These are phyloP conservation scores for Pneumocystis canis DNA, from an alignment of 1,139 yeast genomes.

Conservation along the genomic window DNA sequence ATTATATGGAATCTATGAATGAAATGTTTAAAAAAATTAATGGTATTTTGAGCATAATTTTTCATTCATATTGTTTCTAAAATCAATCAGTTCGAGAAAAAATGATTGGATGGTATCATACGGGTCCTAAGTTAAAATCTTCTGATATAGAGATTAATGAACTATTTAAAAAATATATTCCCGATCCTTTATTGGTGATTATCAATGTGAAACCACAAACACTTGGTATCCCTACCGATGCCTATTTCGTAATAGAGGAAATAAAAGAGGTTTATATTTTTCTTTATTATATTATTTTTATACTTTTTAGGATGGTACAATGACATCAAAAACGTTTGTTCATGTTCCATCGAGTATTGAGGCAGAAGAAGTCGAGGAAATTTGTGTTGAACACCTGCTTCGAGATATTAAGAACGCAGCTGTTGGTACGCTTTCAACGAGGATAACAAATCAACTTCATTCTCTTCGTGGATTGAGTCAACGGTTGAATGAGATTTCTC, in stretches of 20 bases:
- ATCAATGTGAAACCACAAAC: constrained; percentile 80
- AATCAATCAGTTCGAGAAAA: constrained; percentile 49
- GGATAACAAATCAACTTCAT: constrained; percentile 76
- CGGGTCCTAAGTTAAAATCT: constrained; percentile 82
- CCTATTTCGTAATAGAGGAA: constrained; percentile 87
- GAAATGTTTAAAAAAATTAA: constrained; percentile 96
- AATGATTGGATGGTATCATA: constrained; percentile 95
- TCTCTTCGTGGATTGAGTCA: constrained; percentile 76
- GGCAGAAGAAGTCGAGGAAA: constrained; percentile 98
- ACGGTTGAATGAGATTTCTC: constrained; percentile 64
- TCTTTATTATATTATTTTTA: neutral
- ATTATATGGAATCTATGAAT: constrained; percentile 89
- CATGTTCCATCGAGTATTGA: constrained; percentile 86
- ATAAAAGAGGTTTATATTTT: constrained; percentile 55
- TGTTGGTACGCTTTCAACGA: constrained; percentile 77
- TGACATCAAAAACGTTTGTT: constrained; percentile 81
- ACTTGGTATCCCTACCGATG: constrained; percentile 85
- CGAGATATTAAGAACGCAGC: constrained; percentile 95
- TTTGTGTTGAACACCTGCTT: constrained; percentile 90
- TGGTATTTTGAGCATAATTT: constrained; percentile 24
- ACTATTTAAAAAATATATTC: constrained; percentile 65
- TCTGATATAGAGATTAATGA: constrained; percentile 88
- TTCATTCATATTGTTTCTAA: neutral
- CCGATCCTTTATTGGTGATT: constrained; percentile 71
- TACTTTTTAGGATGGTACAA: constrained; percentile 40